Evolutionary conservation across 106 monocot species (phyloP), one percentile per base, ranked within the genome.

Genomic region (Xerophyta viscosa): DNA sequence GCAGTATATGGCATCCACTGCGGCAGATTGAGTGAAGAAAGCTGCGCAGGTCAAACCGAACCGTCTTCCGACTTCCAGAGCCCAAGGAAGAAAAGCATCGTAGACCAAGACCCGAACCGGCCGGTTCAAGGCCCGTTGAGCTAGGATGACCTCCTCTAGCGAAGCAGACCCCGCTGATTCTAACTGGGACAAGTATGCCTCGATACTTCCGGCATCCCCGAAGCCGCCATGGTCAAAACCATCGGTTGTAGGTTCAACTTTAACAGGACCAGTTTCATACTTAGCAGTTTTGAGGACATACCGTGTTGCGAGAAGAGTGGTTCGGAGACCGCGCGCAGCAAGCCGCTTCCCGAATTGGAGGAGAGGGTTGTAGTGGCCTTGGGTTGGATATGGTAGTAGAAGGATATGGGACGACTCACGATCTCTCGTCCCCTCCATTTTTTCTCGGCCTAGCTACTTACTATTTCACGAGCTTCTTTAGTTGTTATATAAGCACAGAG

Each of bases 271-370:
- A 4, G 37, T 13, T 4, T 41, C 27, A 20, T 12, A 17, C 2
- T 27, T 42, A 7, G 60, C 26, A 0, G 36, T 14, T 10, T 22
- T 22, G 1, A 22, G 13, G 24, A 41, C 14, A 37, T 24, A 63
- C 17, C 41, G 37, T 19, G 64, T 39, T 33, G 41, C 14, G 52
- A 42, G 52, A 8, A 64, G 15, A n/a, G 64, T 64, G 17, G 29
- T 14, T 0, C 19, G 37, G 28, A 43, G 1, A 12, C 44, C 54
- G 22, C 52, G 36, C 26, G 53, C 24, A 4, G 24, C 54, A 8
- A 64, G 53, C 7, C 64, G 52, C 43, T 64, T 64, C 9, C 42
- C 64, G 41, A 64, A 54, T 29, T 64, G 64, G 43, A 44, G 8
- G 9, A 44, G 3, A 17, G 50, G 26, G 8, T 9, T 11, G 21